Conservation (phyloP, 495 filamentous ascomycete genomes). For the Podospora anserina region DNA sequence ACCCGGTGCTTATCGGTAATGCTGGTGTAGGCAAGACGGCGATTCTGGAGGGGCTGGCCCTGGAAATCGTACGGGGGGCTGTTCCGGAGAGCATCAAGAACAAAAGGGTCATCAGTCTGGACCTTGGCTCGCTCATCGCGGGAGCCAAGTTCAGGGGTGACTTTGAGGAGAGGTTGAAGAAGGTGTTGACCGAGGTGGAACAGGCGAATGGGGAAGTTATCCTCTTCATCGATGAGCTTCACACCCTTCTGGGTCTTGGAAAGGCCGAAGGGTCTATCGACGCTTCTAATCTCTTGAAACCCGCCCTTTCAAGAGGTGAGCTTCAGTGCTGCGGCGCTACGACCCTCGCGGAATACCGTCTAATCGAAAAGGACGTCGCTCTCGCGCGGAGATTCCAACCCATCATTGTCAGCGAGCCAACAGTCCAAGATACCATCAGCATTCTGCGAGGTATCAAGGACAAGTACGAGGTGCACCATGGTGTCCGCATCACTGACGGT, state of each 20-base stretch:
- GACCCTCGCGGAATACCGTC: conserved; percentile 84
- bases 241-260: conserved; percentile 85
- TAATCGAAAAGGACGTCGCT: conserved; percentile 94
- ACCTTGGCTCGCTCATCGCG: conserved; percentile 88
- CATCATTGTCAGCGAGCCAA: conserved; percentile 83
- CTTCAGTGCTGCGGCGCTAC: conserved; percentile 95
- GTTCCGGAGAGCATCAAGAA: conserved; percentile 96
- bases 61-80: conserved; percentile 86
- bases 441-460: conserved; percentile 97
- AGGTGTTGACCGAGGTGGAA: conserved; percentile 84
- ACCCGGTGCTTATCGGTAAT: conserved; percentile 87
- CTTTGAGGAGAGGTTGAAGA: conserved; percentile 92
- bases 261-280: conserved; percentile 96
- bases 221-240: conserved; percentile 93
- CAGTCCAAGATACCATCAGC: conserved; percentile 87
- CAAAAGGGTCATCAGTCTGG: conserved; percentile 81
- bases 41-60: conserved; percentile 86
- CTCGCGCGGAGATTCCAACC: conserved; percentile 91
- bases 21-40: conserved; percentile 97
- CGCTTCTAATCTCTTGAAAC: conserved; percentile 92
- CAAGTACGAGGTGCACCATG: conserved; percentile 94
- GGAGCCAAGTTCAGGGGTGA: conserved; percentile 95
- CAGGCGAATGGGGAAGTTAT: conserved; percentile 86
- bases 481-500: conserved; percentile 87
- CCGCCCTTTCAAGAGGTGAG: conserved; percentile 86